Base-by-base conservation (phyloP, 768 basidiomycete species). In the Mycena olivaceomarginata region DNA sequence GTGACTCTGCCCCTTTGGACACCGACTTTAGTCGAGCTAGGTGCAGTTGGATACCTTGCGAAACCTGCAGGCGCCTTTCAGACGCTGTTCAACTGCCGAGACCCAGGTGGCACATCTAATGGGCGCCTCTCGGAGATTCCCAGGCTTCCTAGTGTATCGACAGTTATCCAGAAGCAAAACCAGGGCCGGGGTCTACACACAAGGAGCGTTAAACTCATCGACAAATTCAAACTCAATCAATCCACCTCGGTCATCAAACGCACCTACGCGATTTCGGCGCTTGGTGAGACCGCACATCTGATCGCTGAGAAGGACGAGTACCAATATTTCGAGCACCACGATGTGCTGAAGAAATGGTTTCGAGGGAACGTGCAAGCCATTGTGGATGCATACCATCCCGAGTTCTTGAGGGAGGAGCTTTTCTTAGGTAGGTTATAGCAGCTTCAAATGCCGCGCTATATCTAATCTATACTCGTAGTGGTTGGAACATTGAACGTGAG, bases 41-140 rank as follows among this genome's bases (percentile, higher is more conserved):
- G 92, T 10, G 87, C 89, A 0, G 89, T 93, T 4, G 92, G 92
- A 2, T 93, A 90, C 81, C 83, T 92, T n/a, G 83, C 81, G 20
- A 91, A 87, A 74, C 85, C 89, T 2, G 80, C 81, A 13, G 92
- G 92, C 12, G 82, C 84, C 51, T 93, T 93, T 78, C 81, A 89
- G 70, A 88, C 88, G 25, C 82, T 93, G 7, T 87, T 92, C 81
- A 90, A 92, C 70, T 81, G 87, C 89, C 4, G 85, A 83, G 79
- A 84, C 84, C 67, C 89, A 85, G 18, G 75, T 76, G 64, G 81
- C 81, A 74, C 82, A 84, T 48, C 81, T 81, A 5, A 84, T 83
- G 25, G 86, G 9, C 69, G 56, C 4, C 13, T 67, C 11, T 40
- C 69, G 3, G 68, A 13, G 0, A 31, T 66, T 18, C 12, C 53